A percentile compares a stretch with the other conserved stretches of the same genome.
Evolutionary conservation across 2,329 filamentous ascomycete species (phyloP).

Genomic region (Ophiostoma triangulosporum): DNA sequence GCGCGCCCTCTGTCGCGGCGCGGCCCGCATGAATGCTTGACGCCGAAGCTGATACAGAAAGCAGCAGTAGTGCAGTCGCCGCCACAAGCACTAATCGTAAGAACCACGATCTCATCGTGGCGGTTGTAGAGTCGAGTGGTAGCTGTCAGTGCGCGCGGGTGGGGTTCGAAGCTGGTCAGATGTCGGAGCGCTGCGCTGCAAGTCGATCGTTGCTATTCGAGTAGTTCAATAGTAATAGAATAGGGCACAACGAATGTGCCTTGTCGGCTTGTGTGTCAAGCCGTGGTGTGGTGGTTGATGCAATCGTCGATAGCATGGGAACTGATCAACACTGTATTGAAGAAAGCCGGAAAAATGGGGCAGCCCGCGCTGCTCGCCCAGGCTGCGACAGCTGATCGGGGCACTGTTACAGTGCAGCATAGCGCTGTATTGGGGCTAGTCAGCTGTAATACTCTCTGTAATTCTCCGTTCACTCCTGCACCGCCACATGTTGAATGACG

Average conservation of each 20-base stretch:
- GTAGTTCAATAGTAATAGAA: not conserved
- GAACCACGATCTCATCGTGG: conserved; percentile 5
- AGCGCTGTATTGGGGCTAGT: not conserved
- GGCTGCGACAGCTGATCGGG: conserved; percentile 4
- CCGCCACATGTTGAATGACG: not conserved
- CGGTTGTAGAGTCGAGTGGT: not conserved
- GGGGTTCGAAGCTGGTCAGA: too few relatives aligned
- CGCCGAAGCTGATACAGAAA: not conserved
- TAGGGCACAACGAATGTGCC: not conserved
- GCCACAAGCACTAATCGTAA: not conserved
- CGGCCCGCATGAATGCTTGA: not conserved
- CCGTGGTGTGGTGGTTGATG: not conserved
- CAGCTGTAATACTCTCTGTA: not conserved
- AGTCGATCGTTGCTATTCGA: not conserved
- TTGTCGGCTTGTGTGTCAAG: not conserved
- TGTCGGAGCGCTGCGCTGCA: not conserved
- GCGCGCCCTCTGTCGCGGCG: not conserved
- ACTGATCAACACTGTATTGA: not conserved
- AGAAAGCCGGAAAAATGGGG: not conserved
- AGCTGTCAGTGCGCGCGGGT: not conserved
- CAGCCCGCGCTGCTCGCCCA: too few relatives aligned
- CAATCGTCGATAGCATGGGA: not conserved
- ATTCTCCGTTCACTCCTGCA: not conserved
- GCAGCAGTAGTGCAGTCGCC: not conserved
- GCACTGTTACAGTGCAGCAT: conserved; percentile 2